Percentiles rank a stretch among this genome's conserved stretches.
Evolutionary conservation across 2,329 filamentous ascomycete species (phyloP).

Genomic region (Cladosporium sp.): DNA sequence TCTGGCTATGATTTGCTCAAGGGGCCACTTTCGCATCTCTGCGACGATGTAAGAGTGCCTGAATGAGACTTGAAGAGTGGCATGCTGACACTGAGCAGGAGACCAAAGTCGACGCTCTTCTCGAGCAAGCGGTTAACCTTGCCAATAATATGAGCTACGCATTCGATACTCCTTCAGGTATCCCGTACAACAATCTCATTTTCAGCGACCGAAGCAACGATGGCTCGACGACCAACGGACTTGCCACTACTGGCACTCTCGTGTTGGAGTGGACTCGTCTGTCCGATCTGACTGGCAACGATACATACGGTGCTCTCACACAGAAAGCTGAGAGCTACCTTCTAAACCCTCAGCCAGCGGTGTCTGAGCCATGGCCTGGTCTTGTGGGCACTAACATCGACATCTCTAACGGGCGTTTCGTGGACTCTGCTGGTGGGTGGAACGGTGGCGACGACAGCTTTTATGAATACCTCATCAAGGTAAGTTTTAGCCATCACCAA

Average conservation of each 20-base stretch:
- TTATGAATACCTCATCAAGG: constrained; percentile 86
- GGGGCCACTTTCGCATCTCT: constrained; percentile 60
- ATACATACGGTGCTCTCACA: constrained; percentile 64
- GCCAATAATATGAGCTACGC: constrained; percentile 74
- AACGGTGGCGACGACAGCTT: constrained; percentile 74
- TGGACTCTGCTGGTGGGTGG: constrained; percentile 71
- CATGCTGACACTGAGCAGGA: not conserved
- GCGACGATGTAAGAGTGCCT: constrained; percentile 11
- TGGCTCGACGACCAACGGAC: constrained; percentile 61
- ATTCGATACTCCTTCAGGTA: constrained; percentile 73
- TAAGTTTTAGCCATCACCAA: not conserved
- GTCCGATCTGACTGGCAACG: constrained; percentile 70
- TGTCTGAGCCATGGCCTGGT: constrained; percentile 72
- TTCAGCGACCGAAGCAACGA: constrained; percentile 54
- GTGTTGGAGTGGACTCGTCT: constrained; percentile 83
- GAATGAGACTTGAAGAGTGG: too few relatives aligned
- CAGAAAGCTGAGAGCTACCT: constrained; percentile 71
- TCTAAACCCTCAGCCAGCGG: constrained; percentile 62
- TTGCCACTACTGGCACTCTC: constrained; percentile 75
- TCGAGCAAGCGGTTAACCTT: constrained; percentile 67
- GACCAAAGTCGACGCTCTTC: constrained; percentile 57
- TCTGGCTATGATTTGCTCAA: constrained; percentile 74
- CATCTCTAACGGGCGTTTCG: constrained; percentile 65
- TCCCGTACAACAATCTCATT: constrained; percentile 69
- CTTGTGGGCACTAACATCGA: constrained; percentile 69